phyloP scores from a whole-genome alignment of 352 stramenopile species.

The Pythium phragmitis region DNA sequence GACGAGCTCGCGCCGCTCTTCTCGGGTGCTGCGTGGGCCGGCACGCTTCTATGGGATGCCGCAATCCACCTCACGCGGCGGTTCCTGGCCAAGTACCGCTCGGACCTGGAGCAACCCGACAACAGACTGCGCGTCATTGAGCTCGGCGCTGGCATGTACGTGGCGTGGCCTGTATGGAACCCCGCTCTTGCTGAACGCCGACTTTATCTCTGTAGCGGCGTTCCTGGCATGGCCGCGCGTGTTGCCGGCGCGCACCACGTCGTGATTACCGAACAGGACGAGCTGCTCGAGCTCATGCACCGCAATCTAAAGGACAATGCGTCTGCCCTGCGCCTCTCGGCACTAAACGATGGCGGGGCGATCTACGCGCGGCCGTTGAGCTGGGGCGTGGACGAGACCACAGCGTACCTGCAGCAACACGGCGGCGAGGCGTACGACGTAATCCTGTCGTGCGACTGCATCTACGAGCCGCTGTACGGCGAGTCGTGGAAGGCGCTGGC shows the following conservation, averaged over 20 bases:
- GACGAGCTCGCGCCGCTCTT: conserved; percentile 92
- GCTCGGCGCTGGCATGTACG: conserved; percentile 80
- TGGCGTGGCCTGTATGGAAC: not conserved
- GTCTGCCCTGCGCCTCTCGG: conserved; percentile 31
- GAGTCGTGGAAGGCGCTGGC: conserved; percentile 86
- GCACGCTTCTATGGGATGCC: conserved; percentile 90
- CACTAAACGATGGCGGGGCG: conserved; percentile 13
- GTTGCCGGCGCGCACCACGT: conserved; percentile 80
- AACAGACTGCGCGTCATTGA: conserved; percentile 69
- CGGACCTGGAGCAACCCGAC: conserved; percentile 29
- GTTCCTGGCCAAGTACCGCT: conserved; percentile 49
- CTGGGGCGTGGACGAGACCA: conserved; percentile 82
- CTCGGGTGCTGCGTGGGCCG: conserved; percentile 91
- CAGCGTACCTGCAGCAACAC: conserved; percentile 54
- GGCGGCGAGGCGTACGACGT: conserved; percentile 78
- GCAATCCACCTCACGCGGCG: conserved; percentile 63
- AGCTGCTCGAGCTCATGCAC: conserved; percentile 85
- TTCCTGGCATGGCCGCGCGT: conserved; percentile 91
- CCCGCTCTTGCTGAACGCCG: not conserved
- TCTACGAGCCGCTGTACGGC: conserved; percentile 95
- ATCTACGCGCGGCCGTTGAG: conserved; percentile 61
- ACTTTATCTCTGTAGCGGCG: conserved; percentile 47
- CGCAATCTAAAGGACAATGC: conserved; percentile 64
- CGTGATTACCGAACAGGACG: conserved; percentile 90
- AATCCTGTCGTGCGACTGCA: conserved; percentile 94